Evolutionary conservation across 2,329 filamentous ascomycete species (phyloP).

Genomic region (Ustilaginoidea virens): DNA sequence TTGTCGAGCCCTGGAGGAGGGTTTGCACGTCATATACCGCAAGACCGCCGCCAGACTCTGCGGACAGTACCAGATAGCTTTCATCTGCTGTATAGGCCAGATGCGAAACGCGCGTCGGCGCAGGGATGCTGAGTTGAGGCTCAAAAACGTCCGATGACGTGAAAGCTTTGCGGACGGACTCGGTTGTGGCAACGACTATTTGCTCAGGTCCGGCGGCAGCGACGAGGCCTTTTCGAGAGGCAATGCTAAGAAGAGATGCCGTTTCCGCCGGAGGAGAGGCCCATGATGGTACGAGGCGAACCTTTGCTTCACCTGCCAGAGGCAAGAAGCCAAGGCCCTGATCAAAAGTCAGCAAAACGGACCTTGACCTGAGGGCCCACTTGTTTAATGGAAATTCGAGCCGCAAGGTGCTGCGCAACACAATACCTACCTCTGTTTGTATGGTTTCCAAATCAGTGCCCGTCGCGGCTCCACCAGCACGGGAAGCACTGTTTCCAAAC

Average conservation of each 20-base stretch:
- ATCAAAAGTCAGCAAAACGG: too few species aligned
- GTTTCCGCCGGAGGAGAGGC: conserved; percentile 58
- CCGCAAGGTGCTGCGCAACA: too few species aligned
- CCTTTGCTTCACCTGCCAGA: conserved; percentile 64
- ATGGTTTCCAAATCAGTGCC: conserved; percentile 63
- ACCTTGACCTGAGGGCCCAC: too few species aligned
- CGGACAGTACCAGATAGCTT: conserved; percentile 65
- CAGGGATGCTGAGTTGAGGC: conserved; percentile 56
- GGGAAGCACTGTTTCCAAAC: conserved; percentile 36
- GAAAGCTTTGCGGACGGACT: conserved; percentile 64
- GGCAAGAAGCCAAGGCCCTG: conserved; percentile 68
- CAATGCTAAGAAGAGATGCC: conserved; percentile 71
- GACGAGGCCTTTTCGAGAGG: conserved; percentile 63
- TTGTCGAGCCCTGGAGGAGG: conserved; percentile 48
- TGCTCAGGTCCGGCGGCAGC: conserved; percentile 76
- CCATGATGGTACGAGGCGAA: conserved; percentile 72
- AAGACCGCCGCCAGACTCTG: conserved; percentile 66
- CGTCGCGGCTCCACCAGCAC: conserved; percentile 23
- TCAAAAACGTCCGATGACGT: conserved; percentile 46
- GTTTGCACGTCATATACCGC: conserved; percentile 66
- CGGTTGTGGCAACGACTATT: conserved; percentile 61
- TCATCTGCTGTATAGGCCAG: conserved; percentile 86
- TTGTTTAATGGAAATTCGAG: too few species aligned
- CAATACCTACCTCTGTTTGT: conserved; percentile 66
- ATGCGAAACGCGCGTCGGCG: conserved; percentile 69